phyloP scores from a whole-genome alignment of 2,329 filamentous ascomycete species.

The Ophiognomonia clavigignenti-juglandacearum region DNA sequence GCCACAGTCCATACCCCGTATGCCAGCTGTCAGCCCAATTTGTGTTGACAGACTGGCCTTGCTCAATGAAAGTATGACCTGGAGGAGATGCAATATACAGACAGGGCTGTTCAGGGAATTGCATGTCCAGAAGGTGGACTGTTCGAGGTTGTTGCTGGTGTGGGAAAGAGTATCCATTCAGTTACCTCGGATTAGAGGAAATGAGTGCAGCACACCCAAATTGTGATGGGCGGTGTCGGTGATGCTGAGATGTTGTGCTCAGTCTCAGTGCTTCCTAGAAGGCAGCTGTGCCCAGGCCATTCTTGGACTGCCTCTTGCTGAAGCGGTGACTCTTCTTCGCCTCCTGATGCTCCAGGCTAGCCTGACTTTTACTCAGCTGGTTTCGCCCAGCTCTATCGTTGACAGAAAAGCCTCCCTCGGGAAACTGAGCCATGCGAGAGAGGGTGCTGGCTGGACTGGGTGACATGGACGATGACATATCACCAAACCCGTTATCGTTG shows the following conservation, averaged over 20 bases:
- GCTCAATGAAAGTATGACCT: too few species aligned
- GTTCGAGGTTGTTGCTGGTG: too few species aligned
- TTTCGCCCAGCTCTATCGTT: slow-evolving; percentile 51
- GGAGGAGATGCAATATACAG: too few species aligned
- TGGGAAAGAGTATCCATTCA: too few species aligned
- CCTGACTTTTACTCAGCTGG: slow-evolving; percentile 56
- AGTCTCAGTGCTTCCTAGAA: slow-evolving; percentile 48
- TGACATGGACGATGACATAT: slow-evolving; percentile 67
- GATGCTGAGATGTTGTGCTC: slow-evolving; percentile 6
- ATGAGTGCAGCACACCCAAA: background rate
- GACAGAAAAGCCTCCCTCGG: slow-evolving; percentile 40
- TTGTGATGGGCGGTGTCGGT: slow-evolving; percentile 1
- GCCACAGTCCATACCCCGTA: too few species aligned
- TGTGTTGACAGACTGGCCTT: too few species aligned
- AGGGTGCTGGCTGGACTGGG: slow-evolving; percentile 69
- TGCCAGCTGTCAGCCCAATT: too few species aligned
- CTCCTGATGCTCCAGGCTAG: slow-evolving; percentile 45
- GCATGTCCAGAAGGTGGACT: too few species aligned
- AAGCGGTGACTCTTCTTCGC: slow-evolving; percentile 61
- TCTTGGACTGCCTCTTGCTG: slow-evolving; percentile 90
- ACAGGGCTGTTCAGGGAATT: too few species aligned
- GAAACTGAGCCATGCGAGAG: slow-evolving; percentile 50
- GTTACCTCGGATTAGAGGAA: background rate
- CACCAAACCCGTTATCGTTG: slow-evolving; percentile 61
- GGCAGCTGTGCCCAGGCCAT: slow-evolving; percentile 74